Evolutionary conservation across 345 rosid species (phyloP), one percentile per base, ranked within the genome.

Genomic region (Salix dunnii): DNA sequence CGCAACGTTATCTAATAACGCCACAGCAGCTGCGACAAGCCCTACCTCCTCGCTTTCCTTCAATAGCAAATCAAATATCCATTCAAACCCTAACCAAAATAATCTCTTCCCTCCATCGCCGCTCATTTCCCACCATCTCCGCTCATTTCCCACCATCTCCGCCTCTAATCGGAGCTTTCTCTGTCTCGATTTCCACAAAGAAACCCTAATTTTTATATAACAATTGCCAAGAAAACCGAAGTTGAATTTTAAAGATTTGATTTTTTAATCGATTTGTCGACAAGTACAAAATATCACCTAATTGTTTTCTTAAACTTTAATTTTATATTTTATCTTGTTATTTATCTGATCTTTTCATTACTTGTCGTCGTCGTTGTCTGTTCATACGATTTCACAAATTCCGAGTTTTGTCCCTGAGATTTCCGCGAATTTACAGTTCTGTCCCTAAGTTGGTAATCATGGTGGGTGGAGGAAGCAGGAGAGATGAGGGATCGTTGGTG

Each of bases 401-500:
- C 18, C n/a, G 62, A 70, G 25, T 49, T 30, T 49, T 10, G 28
- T 30, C 42, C n/a, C 20, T 42, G 33, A 43, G 11, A 51, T 43
- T 69, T 69, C 28, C 20, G 2, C 28, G 9, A 38, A 70, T 49
- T 49, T 49, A 49, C 35, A 49, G 17, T 49, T 70, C 49, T 70
- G n/a, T 58, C 42, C n/a, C 23, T 20, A 43, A 58, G 58, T 23
- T n/a, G 61, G 27, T 55, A n/a, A 58, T 58, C 63, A 74, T 74
- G 76, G 76, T 28, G 43, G 85, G 82, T 6, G 78, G 83, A 62
- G 74, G 71, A 68, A n/a, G 83, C 38, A 75, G 76, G 79, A 84
- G 82, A 61, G 82, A 81, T n/a, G 86, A 84, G 30, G 83, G 81
- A 21, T 84, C 86, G 31, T 40, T 84, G 80, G 84, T 78, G 71